phyloP scores from a whole-genome alignment of 2,329 filamentous ascomycete genomes.

The Cladophialophora yegresii region DNA sequence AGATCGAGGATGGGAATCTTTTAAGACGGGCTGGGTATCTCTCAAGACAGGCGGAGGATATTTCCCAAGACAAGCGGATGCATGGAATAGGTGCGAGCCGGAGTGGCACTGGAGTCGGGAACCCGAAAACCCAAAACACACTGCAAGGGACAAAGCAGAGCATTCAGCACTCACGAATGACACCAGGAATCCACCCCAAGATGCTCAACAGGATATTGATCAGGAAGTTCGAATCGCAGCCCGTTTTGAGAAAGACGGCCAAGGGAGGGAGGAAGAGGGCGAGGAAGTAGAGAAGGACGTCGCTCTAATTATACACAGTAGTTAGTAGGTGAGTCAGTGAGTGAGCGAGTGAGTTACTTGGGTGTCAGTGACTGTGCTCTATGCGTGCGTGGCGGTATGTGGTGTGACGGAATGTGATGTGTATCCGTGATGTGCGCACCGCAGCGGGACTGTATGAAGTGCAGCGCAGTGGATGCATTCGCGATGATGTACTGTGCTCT shows the following conservation, averaged over 20 bases:
- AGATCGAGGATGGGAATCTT: too few relatives aligned
- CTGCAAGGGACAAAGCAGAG: background rate
- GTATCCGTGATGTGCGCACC: too few relatives aligned
- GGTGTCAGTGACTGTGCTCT: too few relatives aligned
- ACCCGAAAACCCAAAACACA: background rate
- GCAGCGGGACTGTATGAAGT: background rate
- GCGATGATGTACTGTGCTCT: too few relatives aligned
- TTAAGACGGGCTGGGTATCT: too few relatives aligned
- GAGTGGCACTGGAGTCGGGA: background rate
- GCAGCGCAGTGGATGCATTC: too few relatives aligned
- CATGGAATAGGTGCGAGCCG: background rate
- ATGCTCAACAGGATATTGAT: slow-evolving; percentile 90
- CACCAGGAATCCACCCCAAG: slow-evolving; percentile 73
- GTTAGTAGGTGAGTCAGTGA: background rate
- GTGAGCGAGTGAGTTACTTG: background rate
- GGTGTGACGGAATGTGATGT: background rate
- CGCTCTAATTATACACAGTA: slow-evolving; percentile 20
- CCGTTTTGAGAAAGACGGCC: slow-evolving; percentile 90
- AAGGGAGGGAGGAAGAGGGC: slow-evolving; percentile 86
- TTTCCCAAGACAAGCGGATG: background rate
- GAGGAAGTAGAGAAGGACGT: slow-evolving; percentile 56
- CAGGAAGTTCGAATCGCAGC: slow-evolving; percentile 80
- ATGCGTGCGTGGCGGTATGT: too few relatives aligned
- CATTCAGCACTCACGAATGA: slow-evolving; percentile 73
- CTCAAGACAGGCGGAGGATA: slow-evolving; percentile 1